These are phyloP conservation scores for Emmonsiellopsis sp. DNA, from an alignment of 2,329 filamentous ascomycete genomes.

Conservation along the genomic window DNA sequence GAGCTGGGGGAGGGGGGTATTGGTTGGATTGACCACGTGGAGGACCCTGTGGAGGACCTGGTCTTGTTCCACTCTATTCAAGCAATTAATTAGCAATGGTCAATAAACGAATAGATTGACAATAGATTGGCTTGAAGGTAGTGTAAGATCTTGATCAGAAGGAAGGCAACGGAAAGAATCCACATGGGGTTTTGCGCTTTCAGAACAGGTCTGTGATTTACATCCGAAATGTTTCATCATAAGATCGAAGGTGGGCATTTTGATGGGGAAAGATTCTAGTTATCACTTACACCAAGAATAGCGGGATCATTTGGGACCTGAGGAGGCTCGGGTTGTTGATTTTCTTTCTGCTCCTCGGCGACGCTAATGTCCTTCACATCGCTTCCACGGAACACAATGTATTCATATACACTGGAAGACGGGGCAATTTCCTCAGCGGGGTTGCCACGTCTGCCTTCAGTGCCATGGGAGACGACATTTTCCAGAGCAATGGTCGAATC, in stretches of 20 bases:
- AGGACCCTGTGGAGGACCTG: conserved; percentile 29
- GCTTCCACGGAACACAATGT: conserved; percentile 95
- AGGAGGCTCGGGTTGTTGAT: conserved; percentile 64
- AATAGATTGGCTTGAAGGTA: background rate
- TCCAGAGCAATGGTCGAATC: conserved; percentile 94
- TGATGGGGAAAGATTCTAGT: conserved; percentile 3
- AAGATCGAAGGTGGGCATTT: conserved; percentile 24
- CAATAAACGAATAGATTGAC: background rate
- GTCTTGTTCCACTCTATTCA: conserved; percentile 34
- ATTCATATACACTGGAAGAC: conserved; percentile 87
- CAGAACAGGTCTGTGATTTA: conserved; percentile 72
- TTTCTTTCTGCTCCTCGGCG: conserved; percentile 65
- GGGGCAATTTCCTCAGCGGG: conserved; percentile 73
- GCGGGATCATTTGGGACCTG: conserved; percentile 88
- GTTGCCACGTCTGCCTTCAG: conserved; percentile 74
- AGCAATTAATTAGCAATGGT: conserved; percentile 5
- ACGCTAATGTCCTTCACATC: conserved; percentile 98
- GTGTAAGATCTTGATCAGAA: conserved; percentile 59
- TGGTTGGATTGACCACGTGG: conserved; percentile 35
- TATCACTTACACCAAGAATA: conserved; percentile 81
- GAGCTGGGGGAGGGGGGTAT: conserved; percentile 23
- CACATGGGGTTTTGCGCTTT: conserved; percentile 88
- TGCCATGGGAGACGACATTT: conserved; percentile 89
- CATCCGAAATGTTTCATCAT: conserved; percentile 99
- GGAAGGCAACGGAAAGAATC: conserved; percentile 99